A percentile compares a stretch with the other conserved stretches of the same genome.
These are phyloP conservation scores for Raphanus hybrid DNA, from an alignment of 441 rosid species.

Conservation along the genomic window DNA sequence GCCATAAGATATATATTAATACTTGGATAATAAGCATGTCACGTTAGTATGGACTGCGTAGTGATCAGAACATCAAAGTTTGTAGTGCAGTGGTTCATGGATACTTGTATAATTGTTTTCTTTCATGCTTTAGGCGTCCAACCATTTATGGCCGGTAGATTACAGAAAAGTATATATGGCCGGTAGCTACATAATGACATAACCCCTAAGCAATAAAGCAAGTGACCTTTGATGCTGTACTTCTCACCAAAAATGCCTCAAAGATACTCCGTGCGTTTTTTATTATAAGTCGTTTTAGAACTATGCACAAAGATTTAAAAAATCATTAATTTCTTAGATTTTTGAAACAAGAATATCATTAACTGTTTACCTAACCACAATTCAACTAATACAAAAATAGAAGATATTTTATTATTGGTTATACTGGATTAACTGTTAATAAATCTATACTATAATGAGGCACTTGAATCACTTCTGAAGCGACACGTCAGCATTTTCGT, in stretches of 20 bases:
- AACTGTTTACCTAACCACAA: too few species aligned
- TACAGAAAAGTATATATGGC: background rate
- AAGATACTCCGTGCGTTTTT: too few species aligned
- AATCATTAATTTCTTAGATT: too few species aligned
- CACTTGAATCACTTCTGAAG: too few species aligned
- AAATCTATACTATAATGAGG: too few species aligned
- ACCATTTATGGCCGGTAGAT: background rate
- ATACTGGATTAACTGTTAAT: too few species aligned
- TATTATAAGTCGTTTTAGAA: too few species aligned
- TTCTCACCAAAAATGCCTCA: background rate
- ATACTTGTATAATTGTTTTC: background rate
- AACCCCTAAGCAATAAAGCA: background rate
- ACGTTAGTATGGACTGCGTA: background rate
- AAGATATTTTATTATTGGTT: too few species aligned
- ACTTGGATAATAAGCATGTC: conserved; percentile 4
- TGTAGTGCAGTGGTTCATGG: background rate
- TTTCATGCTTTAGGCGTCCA: background rate
- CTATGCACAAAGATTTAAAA: too few species aligned
- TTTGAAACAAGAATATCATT: too few species aligned
- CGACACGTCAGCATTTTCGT: too few species aligned
- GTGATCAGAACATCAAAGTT: background rate
- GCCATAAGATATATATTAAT: background rate
- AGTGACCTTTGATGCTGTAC: background rate
- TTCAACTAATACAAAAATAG: too few species aligned
- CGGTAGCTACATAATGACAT: background rate